These are phyloP conservation scores for Thozetella sp. DNA, from an alignment of 495 filamentous ascomycete genomes.

Conservation along the genomic window DNA sequence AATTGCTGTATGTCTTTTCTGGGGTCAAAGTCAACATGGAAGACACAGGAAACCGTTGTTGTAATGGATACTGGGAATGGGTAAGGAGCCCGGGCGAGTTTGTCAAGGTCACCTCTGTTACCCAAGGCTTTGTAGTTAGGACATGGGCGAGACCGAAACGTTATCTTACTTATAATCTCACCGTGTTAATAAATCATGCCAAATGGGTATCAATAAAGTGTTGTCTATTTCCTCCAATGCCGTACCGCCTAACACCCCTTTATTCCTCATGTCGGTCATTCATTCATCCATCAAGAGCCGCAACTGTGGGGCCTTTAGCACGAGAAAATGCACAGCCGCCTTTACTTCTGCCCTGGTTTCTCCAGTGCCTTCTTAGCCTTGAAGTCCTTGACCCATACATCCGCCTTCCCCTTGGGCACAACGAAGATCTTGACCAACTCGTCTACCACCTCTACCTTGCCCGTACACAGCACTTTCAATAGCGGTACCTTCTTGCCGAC, in stretches of 20 bases:
- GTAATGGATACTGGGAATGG: no score
- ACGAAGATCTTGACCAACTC: slow-evolving; percentile 80
- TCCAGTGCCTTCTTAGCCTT: slow-evolving; percentile 65
- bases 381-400: slow-evolving; percentile 79
- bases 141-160: no score
- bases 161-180: not conserved
- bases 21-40: no score
- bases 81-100: no score
- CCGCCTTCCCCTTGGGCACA: slow-evolving; percentile 68
- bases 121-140: no score
- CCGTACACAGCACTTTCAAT: slow-evolving; percentile 69
- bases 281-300: not conserved
- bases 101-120: no score
- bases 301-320: not conserved
- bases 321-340: not conserved
- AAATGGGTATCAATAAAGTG: not conserved
- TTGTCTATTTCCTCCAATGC: not conserved
- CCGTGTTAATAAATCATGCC: not conserved
- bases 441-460: slow-evolving; percentile 88
- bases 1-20: no score
- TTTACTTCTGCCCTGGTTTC: slow-evolving; percentile 16
- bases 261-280: not conserved
- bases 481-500: slow-evolving; percentile 83
- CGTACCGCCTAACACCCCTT: not conserved
- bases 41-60: no score